Conservation (phyloP, 306 rosid genomes). For the Prunus fruticosa region DNA sequence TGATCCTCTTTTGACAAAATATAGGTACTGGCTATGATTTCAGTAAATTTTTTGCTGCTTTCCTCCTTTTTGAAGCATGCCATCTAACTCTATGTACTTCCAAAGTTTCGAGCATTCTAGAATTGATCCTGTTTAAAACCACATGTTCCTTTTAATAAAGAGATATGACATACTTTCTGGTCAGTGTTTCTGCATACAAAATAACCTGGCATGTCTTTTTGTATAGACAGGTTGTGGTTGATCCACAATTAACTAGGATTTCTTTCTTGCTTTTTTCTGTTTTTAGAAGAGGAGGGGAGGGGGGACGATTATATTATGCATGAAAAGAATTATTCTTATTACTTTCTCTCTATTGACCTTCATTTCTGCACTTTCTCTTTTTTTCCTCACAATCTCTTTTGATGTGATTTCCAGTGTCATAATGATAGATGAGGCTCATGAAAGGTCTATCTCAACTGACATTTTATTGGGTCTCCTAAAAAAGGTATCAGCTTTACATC, state of each 20-base stretch:
- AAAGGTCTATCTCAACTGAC: slow-evolving; percentile 94
- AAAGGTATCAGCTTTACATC: slow-evolving; percentile 51
- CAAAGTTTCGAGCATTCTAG: slow-evolving; percentile 6
- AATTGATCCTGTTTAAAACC: background rate
- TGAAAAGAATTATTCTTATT: background rate
- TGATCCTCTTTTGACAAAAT: slow-evolving; percentile 94
- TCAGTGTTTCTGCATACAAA: background rate
- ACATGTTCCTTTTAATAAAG: background rate
- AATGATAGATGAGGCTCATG: slow-evolving; percentile 98
- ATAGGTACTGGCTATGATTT: slow-evolving; percentile 49
- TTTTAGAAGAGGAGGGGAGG: background rate
- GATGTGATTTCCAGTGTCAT: slow-evolving; percentile 51
- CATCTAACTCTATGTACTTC: background rate
- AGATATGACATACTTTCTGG: background rate
- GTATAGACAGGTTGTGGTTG: background rate
- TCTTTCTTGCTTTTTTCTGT: background rate
- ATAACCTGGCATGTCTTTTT: background rate
- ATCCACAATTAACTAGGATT: background rate
- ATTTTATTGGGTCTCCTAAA: slow-evolving; percentile 84
- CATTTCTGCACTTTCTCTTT: background rate
- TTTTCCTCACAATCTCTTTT: background rate
- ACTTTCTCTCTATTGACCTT: background rate
- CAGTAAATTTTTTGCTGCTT: background rate
- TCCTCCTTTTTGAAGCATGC: background rate
- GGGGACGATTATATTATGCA: background rate